Conservation (phyloP, 495 filamentous ascomycete genomes). For the Cercophora sp. region DNA sequence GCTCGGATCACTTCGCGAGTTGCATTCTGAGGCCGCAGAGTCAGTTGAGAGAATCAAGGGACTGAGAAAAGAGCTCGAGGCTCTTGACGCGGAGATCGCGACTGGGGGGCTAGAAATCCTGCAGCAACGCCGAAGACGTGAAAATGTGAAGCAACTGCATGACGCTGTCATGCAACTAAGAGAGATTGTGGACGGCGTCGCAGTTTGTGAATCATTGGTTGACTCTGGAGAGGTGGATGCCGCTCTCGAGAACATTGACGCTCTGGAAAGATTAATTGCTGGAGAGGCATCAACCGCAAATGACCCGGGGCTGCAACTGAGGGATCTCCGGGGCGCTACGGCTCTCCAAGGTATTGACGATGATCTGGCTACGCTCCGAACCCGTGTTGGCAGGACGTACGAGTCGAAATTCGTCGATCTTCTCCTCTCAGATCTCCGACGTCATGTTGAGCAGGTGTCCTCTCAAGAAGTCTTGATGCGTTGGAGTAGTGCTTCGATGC, state of each 20-base stretch:
- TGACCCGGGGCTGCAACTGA: slow-evolving; percentile 30
- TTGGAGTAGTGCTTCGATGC: slow-evolving; percentile 56
- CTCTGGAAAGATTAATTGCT: slow-evolving; percentile 71
- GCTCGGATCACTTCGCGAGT: slow-evolving; percentile 80
- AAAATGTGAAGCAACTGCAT: slow-evolving; percentile 80
- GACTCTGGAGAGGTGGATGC: slow-evolving; percentile 75
- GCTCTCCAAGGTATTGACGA: slow-evolving; percentile 76
- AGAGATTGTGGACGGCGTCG: slow-evolving; percentile 69
- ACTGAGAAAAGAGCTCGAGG: slow-evolving; percentile 71
- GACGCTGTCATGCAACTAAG: slow-evolving; percentile 79
- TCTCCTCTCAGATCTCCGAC: slow-evolving; percentile 72
- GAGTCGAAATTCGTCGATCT: slow-evolving; percentile 75
- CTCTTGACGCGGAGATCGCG: slow-evolving; percentile 83
- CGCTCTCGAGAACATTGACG: slow-evolving; percentile 71
- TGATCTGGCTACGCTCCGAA: slow-evolving; percentile 69
- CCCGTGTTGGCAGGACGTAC: slow-evolving; percentile 80
- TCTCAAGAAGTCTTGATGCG: slow-evolving; percentile 69
- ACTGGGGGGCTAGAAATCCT: slow-evolving; percentile 81
- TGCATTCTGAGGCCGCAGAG: slow-evolving; percentile 89
- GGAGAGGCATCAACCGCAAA: slow-evolving; percentile 48
- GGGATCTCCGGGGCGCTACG: slow-evolving; percentile 73
- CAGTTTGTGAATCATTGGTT: slow-evolving; percentile 72
- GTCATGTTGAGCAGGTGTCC: slow-evolving; percentile 77
- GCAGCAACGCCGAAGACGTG: slow-evolving; percentile 70
- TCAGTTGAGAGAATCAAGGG: slow-evolving; percentile 83